A percentile compares a stretch with the other conserved stretches of the same genome.
Evolutionary conservation across 306 rosid genomes (phyloP).

Genomic region (Casuarina cunninghamiana): DNA sequence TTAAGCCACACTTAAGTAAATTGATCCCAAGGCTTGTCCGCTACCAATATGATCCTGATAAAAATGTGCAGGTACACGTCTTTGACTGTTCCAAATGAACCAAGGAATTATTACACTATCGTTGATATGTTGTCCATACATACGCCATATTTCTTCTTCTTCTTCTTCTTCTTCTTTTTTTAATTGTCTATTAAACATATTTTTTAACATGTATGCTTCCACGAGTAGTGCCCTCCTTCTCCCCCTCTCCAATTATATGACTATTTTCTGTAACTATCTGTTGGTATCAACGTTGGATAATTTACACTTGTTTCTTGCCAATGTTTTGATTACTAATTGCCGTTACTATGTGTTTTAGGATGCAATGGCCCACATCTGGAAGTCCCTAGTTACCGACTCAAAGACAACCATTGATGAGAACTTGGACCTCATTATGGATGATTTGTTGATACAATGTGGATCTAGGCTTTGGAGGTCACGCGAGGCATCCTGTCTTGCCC

Average conservation of each 20-base stretch:
- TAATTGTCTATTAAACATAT: neutral
- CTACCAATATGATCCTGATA: slow-evolving; percentile 97
- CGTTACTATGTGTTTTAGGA: slow-evolving; percentile 56
- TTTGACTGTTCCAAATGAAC: neutral
- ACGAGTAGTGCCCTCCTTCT: neutral
- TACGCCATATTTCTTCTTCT: neutral
- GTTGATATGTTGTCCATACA: neutral
- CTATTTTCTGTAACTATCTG: neutral
- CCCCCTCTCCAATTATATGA: neutral
- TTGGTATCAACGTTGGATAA: slow-evolving; percentile 3
- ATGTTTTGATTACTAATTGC: slow-evolving; percentile 13
- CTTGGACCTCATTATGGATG: slow-evolving; percentile 76
- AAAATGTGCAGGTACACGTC: slow-evolving; percentile 85
- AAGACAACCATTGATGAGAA: slow-evolving; percentile 91
- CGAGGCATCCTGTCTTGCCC: slow-evolving; percentile 90
- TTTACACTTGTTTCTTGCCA: slow-evolving; percentile 12
- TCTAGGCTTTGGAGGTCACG: slow-evolving; percentile 99
- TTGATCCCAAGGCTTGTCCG: slow-evolving; percentile 95
- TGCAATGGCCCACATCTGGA: slow-evolving; percentile 98
- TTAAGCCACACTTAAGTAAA: slow-evolving; percentile 70
- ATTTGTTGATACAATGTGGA: slow-evolving; percentile 80
- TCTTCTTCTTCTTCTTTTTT: neutral
- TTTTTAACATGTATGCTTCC: neutral
- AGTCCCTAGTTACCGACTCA: slow-evolving; percentile 89
- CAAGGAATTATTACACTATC: neutral